Evolutionary conservation across 805 yeast genomes (phyloP).

Genomic region (Ogataea naganishii): DNA sequence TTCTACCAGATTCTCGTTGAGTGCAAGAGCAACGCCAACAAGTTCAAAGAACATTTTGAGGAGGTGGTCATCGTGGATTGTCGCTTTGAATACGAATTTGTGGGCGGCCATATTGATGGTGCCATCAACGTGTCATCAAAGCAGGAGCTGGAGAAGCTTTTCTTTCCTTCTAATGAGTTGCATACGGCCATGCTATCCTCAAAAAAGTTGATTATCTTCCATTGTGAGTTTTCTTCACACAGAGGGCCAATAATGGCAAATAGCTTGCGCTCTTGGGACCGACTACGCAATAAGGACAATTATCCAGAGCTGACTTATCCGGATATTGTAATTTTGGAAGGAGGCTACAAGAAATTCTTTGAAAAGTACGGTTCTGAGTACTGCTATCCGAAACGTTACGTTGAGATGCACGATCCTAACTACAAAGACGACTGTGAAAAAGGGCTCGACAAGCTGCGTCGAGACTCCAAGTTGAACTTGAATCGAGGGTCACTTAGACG

Average conservation of each 20-base stretch:
- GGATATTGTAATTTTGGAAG: constrained; percentile 79
- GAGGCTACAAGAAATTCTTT: constrained; percentile 82
- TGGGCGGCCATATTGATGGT: constrained; percentile 86
- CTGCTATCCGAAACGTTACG: constrained; percentile 72
- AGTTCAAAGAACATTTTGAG: constrained; percentile 39
- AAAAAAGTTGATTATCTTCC: constrained; percentile 63
- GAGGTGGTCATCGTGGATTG: constrained; percentile 69
- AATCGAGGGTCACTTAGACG: constrained; percentile 11
- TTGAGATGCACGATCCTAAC: constrained; percentile 73
- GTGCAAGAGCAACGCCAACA: constrained; percentile 19
- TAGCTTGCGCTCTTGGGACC: constrained; percentile 75
- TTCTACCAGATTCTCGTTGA: constrained; percentile 53
- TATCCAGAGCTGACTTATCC: constrained; percentile 86
- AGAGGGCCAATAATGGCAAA: constrained; percentile 93
- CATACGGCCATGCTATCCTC: constrained; percentile 8
- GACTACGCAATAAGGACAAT: constrained; percentile 58
- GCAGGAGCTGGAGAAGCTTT: constrained; percentile 52
- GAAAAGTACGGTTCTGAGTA: constrained; percentile 39
- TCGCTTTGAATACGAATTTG: constrained; percentile 84
- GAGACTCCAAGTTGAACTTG: constrained; percentile 22
- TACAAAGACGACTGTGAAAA: constrained; percentile 34
- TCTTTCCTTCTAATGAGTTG: constrained; percentile 28
- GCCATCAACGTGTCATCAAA: constrained; percentile 74
- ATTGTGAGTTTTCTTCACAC: constrained; percentile 89
- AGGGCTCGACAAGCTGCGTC: constrained; percentile 30